Conservation (phyloP, 139 green algal genomes). For the Coelastrella sp. region DNA sequence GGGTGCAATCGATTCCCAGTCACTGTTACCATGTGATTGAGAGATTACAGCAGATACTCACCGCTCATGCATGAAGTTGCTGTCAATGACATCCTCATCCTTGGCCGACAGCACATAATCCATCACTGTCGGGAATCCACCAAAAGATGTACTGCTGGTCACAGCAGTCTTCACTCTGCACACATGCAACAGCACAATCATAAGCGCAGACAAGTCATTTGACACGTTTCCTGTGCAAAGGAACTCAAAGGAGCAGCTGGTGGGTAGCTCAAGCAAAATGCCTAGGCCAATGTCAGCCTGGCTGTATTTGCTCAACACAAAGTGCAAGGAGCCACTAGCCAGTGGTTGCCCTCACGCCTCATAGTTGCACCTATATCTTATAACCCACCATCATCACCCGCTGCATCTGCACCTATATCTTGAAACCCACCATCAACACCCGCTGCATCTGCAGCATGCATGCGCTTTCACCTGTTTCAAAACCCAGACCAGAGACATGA, state of each 20-base stretch:
- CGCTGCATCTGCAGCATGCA: no score
- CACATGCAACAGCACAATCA: neutral
- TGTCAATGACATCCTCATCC: constrained; percentile 84
- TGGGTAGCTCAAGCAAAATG: no score
- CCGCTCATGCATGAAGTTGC: constrained; percentile 82
- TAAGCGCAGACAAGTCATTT: neutral
- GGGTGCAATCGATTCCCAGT: neutral
- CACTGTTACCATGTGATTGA: neutral
- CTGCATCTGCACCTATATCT: no score
- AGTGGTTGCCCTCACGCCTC: neutral
- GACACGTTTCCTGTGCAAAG: neutral
- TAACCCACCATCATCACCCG: no score
- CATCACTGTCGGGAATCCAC: constrained; percentile 84
- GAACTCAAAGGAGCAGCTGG: neutral
- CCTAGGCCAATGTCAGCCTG: no score
- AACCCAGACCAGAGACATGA: neutral
- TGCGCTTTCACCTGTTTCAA: neutral
- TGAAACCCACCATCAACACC: no score
- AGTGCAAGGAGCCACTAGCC: neutral
- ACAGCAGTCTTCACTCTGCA: constrained; percentile 65
- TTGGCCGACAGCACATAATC: constrained; percentile 87
- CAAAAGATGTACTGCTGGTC: constrained; percentile 65
- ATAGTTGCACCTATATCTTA: neutral
- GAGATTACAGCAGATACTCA: constrained; percentile 19
- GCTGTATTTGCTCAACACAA: no score